These are phyloP conservation scores for Mortierella sp. DNA, from an alignment of 371 early-diverging fungal species.

Conservation along the genomic window DNA sequence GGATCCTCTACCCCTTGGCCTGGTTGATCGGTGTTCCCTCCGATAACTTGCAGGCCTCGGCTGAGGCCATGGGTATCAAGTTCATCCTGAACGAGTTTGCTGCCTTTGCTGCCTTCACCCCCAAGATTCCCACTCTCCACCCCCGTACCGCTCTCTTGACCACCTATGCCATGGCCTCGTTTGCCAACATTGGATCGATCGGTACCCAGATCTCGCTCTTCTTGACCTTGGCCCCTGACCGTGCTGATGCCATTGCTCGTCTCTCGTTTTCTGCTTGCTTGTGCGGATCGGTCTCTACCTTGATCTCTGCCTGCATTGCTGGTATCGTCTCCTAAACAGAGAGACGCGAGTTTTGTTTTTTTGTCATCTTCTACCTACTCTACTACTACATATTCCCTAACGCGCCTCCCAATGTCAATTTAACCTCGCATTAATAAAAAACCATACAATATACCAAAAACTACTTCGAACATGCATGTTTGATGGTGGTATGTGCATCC, in stretches of 20 bases:
- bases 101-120: conserved; percentile 75
- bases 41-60: conserved; percentile 71
- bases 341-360: neutral
- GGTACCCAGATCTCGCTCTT: conserved; percentile 90
- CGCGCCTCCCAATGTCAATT: neutral
- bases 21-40: conserved; percentile 87
- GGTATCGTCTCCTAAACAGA: conserved; percentile 74
- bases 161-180: conserved; percentile 90
- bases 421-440: conserved; percentile 5
- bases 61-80: conserved; percentile 88
- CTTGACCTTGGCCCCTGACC: conserved; percentile 85
- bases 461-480: neutral
- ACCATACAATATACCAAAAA: neutral
- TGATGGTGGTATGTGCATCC: no score
- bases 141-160: conserved; percentile 67
- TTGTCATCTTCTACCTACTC: neutral
- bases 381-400: conserved; percentile 1
- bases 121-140: conserved; percentile 51
- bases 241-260: conserved; percentile 81
- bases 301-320: conserved; percentile 89
- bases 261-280: conserved; percentile 87
- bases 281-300: conserved; percentile 86
- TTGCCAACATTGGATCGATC: conserved; percentile 90
- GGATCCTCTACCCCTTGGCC: conserved; percentile 83
- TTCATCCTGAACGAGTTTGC: conserved; percentile 93